Percentiles rank a stretch among this genome's conserved stretches.
These are phyloP conservation scores for Boletus coccyginus DNA, from an alignment of 768 basidiomycete species.

Conservation along the genomic window DNA sequence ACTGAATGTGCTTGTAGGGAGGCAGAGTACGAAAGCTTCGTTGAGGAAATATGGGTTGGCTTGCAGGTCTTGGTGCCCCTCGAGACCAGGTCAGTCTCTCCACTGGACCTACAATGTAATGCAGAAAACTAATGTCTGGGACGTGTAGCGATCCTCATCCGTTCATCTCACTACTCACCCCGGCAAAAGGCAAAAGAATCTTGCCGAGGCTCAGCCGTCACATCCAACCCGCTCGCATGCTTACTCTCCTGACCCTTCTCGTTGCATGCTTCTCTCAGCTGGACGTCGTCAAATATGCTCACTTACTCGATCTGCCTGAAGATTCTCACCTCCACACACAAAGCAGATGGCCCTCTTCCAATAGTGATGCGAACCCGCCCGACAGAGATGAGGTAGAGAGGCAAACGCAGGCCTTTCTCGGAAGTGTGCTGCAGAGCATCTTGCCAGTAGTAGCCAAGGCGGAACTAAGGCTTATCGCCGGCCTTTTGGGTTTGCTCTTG, in stretches of 20 bases:
- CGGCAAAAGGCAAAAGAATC: conserved; percentile 90
- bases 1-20: conserved; percentile 43
- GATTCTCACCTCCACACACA: conserved; percentile 42
- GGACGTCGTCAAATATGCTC: conserved; percentile 82
- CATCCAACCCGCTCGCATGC: conserved; percentile 72
- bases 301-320: conserved; percentile 63
- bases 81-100: conserved; percentile 72
- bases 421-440: conserved; percentile 83
- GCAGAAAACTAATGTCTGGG: neutral
- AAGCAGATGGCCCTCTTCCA: conserved; percentile 17
- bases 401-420: conserved; percentile 89
- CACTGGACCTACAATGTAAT: neutral
- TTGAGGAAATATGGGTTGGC: conserved; percentile 76
- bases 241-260: conserved; percentile 85
- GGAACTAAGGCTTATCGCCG: conserved; percentile 78
- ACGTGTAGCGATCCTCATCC: conserved; percentile 82
- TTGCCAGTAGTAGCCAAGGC: conserved; percentile 78
- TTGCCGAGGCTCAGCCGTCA: conserved; percentile 87
- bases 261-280: conserved; percentile 94
- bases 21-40: conserved; percentile 50
- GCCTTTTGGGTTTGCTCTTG: conserved; percentile 78
- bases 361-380: conserved; percentile 15
- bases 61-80: conserved; percentile 87
- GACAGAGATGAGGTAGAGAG: conserved; percentile 71
- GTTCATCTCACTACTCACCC: conserved; percentile 86